Evolutionary conservation across 106 monocot species (phyloP), one percentile per base, ranked within the genome.

Genomic region (Allium fistulosum): DNA sequence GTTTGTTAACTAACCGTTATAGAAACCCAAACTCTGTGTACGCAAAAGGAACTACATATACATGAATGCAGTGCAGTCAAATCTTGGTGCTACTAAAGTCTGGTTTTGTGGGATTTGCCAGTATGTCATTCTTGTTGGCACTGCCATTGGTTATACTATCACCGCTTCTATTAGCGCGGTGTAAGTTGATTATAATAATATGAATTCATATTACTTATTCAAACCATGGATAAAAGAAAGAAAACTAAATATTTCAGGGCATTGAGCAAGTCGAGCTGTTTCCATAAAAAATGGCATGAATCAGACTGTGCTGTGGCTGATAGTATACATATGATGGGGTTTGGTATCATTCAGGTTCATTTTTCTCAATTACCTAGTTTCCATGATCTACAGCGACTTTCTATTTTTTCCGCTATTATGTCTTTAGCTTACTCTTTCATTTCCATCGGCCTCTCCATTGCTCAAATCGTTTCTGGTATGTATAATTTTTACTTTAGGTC

Each of bases 311-410:
- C 17, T 0, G 64, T 80, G 56, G 71, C 72, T 0, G 61, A 73
- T 11, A 90, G 59, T 59, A 4, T 51, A 8, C 86, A 81, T 71
- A 90, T 90, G 86, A 52, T 81, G 6, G 74, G 18, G 0, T 90
- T 86, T 68, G 86, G 83, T 8, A 17, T 80, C 17, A 15, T 69
- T 7, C 86, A 90, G 65, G 61, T 86, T n/a, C 58, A 86, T 69
- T 46, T 90, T 17, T 90, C 90, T 6, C 83, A 81, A 56, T 16
- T 86, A 18, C 81, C 90, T 7, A 81, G 79, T 65, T 80, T 90
- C 51, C 83, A 83, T 13, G 69, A 86, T 18, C 26, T 90, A 11
- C 79, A 28, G 57, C 81, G 86, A 75, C 61, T 86, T 9, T 22
- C 22, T 22, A 22, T 22, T 15, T 17, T 90, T n/a, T 83, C 90